Evolutionary conservation across 1,139 yeast genomes (phyloP), one percentile per base, ranked within the genome.

Genomic region (Yamadazyma oceani): DNA sequence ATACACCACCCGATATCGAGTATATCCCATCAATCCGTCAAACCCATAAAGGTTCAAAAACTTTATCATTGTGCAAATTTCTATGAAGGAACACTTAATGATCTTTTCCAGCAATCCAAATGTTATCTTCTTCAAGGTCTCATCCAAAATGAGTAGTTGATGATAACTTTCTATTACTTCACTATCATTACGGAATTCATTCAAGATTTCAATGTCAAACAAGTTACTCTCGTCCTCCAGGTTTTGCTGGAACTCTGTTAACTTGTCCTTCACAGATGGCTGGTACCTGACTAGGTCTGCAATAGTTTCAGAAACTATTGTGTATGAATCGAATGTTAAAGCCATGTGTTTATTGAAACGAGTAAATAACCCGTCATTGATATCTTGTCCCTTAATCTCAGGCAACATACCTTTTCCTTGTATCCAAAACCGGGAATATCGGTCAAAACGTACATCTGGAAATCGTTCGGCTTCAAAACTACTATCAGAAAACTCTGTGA

Each of bases 161-260:
- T 12, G 14, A n/a, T 22, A 22, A 7, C 8, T 16, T 12, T 30
- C 11, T 11, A 26, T 14, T 5, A 31, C 9, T 5, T 10, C 46
- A 1, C 53, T 42, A 22, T 54, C 57, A 40, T 63, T 63, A 29
- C 53, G 50, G 41, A 56, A 66, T 25, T 58, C 48, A 34, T 67
- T 65, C 17, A 45, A 38, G 15, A 58, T 51, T 37, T 67, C 74
- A 9, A 57, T 48, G n/a, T 67, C 70, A 42, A 63, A 65, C 14
- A 61, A 44, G 4, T 53, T 29, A 31, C 39, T 30, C 3, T 41
- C 35, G 16, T 39, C 37, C 3, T 34, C 17, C 9, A 14, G n/a
- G 23, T 40, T 36, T 4, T 22, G 22, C 11, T 12, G 17, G 19
- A 24, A 43, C 9, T 27, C 36, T 5, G 17, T 29, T 12, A 41